Evolutionary conservation across 805 yeast genomes (phyloP), one percentile per base, ranked within the genome.

Genomic region (Zygoascus flipseniorum): DNA sequence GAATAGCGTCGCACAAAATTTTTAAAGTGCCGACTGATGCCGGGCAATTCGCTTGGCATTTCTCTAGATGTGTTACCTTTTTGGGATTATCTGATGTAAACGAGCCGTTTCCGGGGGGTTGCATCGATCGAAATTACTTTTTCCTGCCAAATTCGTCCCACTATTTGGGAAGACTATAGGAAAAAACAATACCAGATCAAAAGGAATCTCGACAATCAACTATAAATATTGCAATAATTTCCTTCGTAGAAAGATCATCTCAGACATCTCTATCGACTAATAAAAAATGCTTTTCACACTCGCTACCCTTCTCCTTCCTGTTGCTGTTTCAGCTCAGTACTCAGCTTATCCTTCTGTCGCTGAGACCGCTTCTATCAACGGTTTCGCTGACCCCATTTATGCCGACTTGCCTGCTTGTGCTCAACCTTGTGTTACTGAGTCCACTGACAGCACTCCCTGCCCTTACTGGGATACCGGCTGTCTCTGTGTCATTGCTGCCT

Each of bases 401-500:
- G 63, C 56, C 20, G 54, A 57, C 13, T 60, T 74, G 35, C 79
- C 80, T 32, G 51, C 58, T 4, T 76, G 79, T 65, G 79, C 78
- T 60, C 20, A 74, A 76, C 64, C 65, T 4, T 76, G 80, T 63
- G 76, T 72, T 16, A 62, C 70, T 47, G 56, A 61, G 41, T 19
- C 35, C 23, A 50, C 52, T 11, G 31, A 66, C 37, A 73, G 70
- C 51, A 76, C 79, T 6, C 79, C 79, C 20, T 76, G 80, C 58
- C 80, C 80, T 47, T 74, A 75, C 62, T 75, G 78, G 78, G 79
- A 75, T 58, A 73, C 78, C 31, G 79, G 79, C 8, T 75, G 79
- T 56, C 67, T 75, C 48, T 75, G 79, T 60, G 75, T 74, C 31
- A 73, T 75, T 76, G 74, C 77, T 14, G 73, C 69, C 56, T 75